These are phyloP conservation scores for Capsella rubella DNA, from an alignment of 441 rosid genomes.

Conservation along the genomic window DNA sequence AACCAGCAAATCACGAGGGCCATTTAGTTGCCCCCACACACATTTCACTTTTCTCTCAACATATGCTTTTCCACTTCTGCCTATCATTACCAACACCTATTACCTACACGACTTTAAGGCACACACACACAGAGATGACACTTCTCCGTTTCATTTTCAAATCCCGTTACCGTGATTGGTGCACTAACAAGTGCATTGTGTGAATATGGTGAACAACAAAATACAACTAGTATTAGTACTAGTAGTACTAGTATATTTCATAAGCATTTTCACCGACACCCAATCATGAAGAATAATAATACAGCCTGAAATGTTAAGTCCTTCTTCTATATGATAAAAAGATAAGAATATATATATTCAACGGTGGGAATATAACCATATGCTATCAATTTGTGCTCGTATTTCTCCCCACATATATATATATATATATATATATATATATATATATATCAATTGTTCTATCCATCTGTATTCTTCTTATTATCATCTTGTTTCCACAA, in stretches of 20 bases:
- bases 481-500: not conserved
- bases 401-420: not conserved
- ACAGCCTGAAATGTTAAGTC: not conserved
- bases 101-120: slow-evolving; percentile 30
- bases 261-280: slow-evolving; percentile 18
- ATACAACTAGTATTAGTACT: slow-evolving; percentile 2
- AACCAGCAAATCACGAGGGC: slow-evolving; percentile 43
- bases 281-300: not conserved
- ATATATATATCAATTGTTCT: not conserved
- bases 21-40: slow-evolving; percentile 31
- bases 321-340: not conserved
- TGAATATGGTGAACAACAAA: not conserved
- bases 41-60: slow-evolving; percentile 8
- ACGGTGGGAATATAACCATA: too few relatives aligned
- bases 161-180: slow-evolving; percentile 40
- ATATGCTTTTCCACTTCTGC: slow-evolving; percentile 35
- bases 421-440: too few relatives aligned
- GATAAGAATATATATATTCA: not conserved
- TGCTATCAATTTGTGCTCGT: not conserved
- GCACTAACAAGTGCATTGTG: slow-evolving; percentile 25
- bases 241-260: not conserved
- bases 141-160: not conserved
- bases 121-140: not conserved
- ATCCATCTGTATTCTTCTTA: not conserved
- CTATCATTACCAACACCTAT: slow-evolving; percentile 41